Evolutionary conservation across 2,329 filamentous ascomycete genomes (phyloP).

Genomic region (Clarireedia monteithiana): DNA sequence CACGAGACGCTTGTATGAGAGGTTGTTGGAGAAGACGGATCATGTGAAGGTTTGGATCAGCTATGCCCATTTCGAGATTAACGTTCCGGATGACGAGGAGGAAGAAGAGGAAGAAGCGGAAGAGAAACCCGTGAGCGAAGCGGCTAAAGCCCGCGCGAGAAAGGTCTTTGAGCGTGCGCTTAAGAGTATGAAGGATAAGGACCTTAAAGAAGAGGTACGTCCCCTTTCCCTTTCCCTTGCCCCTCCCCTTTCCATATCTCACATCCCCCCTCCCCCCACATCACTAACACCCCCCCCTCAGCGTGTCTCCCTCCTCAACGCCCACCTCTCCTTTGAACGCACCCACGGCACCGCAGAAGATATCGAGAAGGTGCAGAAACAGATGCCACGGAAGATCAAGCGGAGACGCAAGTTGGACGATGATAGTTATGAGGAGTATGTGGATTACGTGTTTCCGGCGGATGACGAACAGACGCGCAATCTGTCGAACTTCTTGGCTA

Average conservation of each 20-base stretch:
- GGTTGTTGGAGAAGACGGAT: slow-evolving; percentile 86
- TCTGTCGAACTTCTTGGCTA: slow-evolving; percentile 73
- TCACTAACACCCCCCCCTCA: slow-evolving; percentile 18
- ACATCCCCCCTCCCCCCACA: too few relatives aligned
- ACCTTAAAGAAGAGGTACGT: slow-evolving; percentile 75
- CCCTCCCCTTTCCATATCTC: too few relatives aligned
- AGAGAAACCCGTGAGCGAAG: slow-evolving; percentile 64
- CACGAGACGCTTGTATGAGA: slow-evolving; percentile 77
- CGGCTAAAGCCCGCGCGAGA: slow-evolving; percentile 75
- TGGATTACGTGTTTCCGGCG: slow-evolving; percentile 94
- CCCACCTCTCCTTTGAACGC: slow-evolving; percentile 87
- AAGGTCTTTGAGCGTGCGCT: slow-evolving; percentile 80
- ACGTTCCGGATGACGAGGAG: slow-evolving; percentile 68
- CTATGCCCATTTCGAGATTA: slow-evolving; percentile 97
- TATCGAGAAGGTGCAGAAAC: slow-evolving; percentile 74
- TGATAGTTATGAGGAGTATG: slow-evolving; percentile 90
- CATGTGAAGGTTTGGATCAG: slow-evolving; percentile 99
- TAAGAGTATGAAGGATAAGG: slow-evolving; percentile 78
- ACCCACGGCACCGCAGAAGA: slow-evolving; percentile 72
- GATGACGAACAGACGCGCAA: slow-evolving; percentile 84
- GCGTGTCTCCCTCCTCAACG: slow-evolving; percentile 82
- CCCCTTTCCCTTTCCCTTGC: background rate
- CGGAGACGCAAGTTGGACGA: slow-evolving; percentile 87
- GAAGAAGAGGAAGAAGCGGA: slow-evolving; percentile 49
- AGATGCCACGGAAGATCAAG: slow-evolving; percentile 92